Conservation (phyloP, 441 rosid genomes). For the Pelargonium fulgidum region DNA sequence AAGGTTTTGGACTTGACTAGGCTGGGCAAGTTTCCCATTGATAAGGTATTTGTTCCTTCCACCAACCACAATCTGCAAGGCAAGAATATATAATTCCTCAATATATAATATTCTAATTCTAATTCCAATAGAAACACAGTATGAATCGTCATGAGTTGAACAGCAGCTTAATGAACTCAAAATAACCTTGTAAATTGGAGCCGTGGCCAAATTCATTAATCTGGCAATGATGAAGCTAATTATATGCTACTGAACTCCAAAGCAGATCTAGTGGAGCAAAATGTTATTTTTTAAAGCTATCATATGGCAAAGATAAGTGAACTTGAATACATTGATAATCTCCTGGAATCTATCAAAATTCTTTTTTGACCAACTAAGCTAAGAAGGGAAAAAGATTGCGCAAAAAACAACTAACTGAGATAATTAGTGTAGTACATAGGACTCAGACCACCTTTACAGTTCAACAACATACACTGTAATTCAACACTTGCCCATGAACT, state of each 20-base stretch:
- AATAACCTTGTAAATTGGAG: background rate
- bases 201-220: background rate
- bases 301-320: background rate
- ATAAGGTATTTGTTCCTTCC: conserved; percentile 94
- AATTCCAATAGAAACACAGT: background rate
- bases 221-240: background rate
- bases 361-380: background rate
- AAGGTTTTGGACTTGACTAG: conserved; percentile 94
- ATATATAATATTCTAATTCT: background rate
- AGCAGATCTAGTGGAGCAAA: background rate
- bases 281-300: background rate
- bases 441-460: background rate
- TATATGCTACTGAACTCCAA: background rate
- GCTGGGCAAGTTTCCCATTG: conserved; percentile 94
- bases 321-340: background rate
- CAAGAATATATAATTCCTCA: conserved; percentile 15
- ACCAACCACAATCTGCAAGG: conserved; percentile 84
- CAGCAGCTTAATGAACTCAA: background rate
- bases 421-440: background rate
- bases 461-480: background rate
- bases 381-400: background rate
- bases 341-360: background rate
- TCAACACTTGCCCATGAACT: conserved; percentile 1
- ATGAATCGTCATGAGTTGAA: background rate
- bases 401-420: background rate